Evolutionary conservation across 2,329 filamentous ascomycete genomes (phyloP).

Genomic region (Hypoxylon rubiginosum): DNA sequence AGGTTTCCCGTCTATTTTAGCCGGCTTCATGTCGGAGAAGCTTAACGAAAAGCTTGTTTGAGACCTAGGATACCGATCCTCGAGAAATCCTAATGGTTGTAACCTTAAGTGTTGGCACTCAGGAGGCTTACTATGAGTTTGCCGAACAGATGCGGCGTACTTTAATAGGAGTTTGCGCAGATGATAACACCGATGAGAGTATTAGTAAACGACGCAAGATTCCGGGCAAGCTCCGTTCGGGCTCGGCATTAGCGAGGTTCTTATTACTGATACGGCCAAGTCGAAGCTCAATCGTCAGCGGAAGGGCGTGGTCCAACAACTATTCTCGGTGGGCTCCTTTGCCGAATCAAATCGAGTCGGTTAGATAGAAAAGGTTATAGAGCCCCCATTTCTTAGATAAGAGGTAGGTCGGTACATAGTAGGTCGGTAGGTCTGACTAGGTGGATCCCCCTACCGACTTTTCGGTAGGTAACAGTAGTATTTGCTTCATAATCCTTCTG

Average conservation of each 20-base stretch:
- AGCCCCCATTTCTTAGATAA: not conserved
- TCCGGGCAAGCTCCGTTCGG: not conserved
- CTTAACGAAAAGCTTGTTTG: not conserved
- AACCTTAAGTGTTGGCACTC: not conserved
- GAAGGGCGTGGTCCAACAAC: not conserved
- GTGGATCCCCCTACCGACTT: constrained; percentile 7
- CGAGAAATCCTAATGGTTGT: constrained; percentile 5
- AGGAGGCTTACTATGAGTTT: constrained; percentile 2
- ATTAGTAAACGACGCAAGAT: not conserved
- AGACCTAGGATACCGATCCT: constrained; percentile 13
- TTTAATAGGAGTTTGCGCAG: not conserved
- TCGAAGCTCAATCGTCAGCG: not conserved
- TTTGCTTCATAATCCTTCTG: constrained; percentile 11
- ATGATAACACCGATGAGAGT: not conserved
- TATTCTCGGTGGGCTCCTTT: not conserved
- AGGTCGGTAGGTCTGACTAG: constrained; percentile 4
- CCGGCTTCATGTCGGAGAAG: not conserved
- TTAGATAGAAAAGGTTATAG: not conserved
- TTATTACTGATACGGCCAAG: not conserved
- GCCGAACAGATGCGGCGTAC: not conserved
- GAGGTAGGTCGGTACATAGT: too few relatives aligned
- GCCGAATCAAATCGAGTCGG: not conserved
- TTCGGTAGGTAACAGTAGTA: constrained; percentile 8
- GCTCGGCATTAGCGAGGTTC: not conserved
- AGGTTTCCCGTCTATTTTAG: not conserved